Evolutionary conservation across 768 basidiomycete genomes (phyloP), one percentile per base, ranked within the genome.

Genomic region (Mycena capillaripes): DNA sequence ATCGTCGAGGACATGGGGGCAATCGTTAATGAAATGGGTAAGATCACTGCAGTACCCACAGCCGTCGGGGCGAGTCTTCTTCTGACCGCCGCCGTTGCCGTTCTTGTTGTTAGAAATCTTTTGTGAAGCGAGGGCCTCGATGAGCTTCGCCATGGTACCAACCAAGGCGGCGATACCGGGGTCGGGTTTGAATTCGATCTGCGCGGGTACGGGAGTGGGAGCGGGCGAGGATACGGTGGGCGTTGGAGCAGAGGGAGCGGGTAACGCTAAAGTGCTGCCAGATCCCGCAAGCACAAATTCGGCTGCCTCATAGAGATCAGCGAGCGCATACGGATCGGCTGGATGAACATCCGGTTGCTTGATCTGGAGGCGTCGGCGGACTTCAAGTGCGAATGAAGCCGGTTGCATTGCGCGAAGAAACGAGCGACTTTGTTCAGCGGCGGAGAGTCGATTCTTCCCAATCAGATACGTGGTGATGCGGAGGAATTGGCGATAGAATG

Each of bases 401-500:
- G 70, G 66, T 11, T 64, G 55, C 32, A 80, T 71, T 0, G 70
- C 74, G 8, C 60, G 59, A 25, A 75, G 17, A 61, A 77, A 81
- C 9, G 76, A 70, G 3, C 76, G 73, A 25, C 75, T 68, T 29
- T 74, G 77, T 19, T 82, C 80, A 4, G 71, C 48, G 2, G 62
- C 48, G 5, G 74, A 75, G 2, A 80, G 61, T 7, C 62, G 65
- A 2, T 66, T 23, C 42, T 77, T 75, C 25, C 3, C 14, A 16
- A 76, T 71, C 4, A 82, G 75, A 48, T 75, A 78, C 1, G 38
- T 62, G 0, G 80, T 74, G n/a, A 81, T 73, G 36, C 69, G 66
- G 0, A 73, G 34, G 68, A 82, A 82, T 23, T 77, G 66, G 3
- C 73, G 69, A 36, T 78, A 76, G 36, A 78, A 80, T 1, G 71